These are phyloP conservation scores for Fraxinus sp. DNA, from an alignment of 305 asterid species.

Conservation along the genomic window DNA sequence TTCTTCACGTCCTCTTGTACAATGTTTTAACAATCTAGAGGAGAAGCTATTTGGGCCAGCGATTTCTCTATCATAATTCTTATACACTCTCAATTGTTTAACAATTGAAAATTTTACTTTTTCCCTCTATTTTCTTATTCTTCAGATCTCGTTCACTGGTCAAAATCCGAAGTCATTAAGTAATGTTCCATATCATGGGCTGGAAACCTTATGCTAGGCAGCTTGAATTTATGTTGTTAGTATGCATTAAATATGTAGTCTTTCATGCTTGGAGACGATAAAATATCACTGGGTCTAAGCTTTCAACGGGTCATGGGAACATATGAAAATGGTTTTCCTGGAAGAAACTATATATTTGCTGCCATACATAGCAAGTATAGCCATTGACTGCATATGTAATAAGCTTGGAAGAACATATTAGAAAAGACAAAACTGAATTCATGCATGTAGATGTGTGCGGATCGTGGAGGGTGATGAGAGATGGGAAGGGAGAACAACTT, in stretches of 20 bases:
- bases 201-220: neutral
- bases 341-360: neutral
- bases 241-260: neutral
- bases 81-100: neutral
- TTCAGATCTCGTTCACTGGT: neutral
- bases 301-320: neutral
- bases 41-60: neutral
- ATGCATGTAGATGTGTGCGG: neutral
- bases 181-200: neutral
- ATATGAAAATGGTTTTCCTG: neutral
- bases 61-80: neutral
- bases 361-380: neutral
- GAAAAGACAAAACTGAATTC: neutral
- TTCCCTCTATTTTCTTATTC: neutral
- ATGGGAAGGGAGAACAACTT: constrained; percentile 34
- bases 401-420: neutral
- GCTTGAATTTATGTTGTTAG: neutral
- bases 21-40: neutral
- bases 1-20: neutral
- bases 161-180: constrained; percentile 8
- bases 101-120: neutral
- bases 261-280: neutral
- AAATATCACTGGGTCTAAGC: neutral
- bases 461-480: neutral
- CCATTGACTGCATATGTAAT: constrained; percentile 6